These are phyloP conservation scores for Suillus bovinus DNA, from an alignment of 768 basidiomycete genomes.

Conservation along the genomic window DNA sequence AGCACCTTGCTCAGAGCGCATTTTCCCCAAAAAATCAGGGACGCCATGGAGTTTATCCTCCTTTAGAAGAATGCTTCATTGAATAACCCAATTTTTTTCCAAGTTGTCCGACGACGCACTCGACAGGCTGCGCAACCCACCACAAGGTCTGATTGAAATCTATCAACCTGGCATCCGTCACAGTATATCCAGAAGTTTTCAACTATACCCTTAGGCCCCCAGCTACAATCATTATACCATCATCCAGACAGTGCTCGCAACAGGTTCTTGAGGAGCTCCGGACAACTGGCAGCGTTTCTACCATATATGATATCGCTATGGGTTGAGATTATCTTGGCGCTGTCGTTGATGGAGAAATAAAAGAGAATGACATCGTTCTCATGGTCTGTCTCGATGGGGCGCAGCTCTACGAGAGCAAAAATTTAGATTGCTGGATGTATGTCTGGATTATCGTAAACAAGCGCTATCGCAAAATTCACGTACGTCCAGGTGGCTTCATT, in stretches of 20 bases:
- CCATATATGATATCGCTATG: not conserved
- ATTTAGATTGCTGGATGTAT: constrained; percentile 35
- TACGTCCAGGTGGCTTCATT: constrained; percentile 19
- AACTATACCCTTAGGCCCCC: constrained; percentile 44
- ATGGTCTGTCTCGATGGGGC: constrained; percentile 41
- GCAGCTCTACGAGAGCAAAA: constrained; percentile 43
- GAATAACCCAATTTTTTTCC: too few relatives aligned
- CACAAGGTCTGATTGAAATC: too few relatives aligned
- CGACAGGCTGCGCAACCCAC: too few relatives aligned
- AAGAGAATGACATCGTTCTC: constrained; percentile 29
- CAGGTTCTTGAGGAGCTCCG: constrained; percentile 13
- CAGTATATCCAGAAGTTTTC: constrained; percentile 26
- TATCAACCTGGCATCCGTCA: not conserved
- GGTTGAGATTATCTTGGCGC: constrained; percentile 18
- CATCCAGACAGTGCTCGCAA: constrained; percentile 19
- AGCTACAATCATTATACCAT: constrained; percentile 40
- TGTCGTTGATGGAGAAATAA: constrained; percentile 11
- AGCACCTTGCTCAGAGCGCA: too few relatives aligned
- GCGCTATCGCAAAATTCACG: constrained; percentile 14
- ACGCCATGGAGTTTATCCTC: too few relatives aligned
- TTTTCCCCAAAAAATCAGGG: too few relatives aligned
- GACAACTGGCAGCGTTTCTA: constrained; percentile 16
- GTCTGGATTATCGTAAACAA: constrained; percentile 20
- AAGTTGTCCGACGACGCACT: too few relatives aligned
- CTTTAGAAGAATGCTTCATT: too few relatives aligned